A percentile compares a stretch with the other conserved stretches of the same genome.
Evolutionary conservation across 768 basidiomycete genomes (phyloP).

Genomic region (Saitozyma podzolica): DNA sequence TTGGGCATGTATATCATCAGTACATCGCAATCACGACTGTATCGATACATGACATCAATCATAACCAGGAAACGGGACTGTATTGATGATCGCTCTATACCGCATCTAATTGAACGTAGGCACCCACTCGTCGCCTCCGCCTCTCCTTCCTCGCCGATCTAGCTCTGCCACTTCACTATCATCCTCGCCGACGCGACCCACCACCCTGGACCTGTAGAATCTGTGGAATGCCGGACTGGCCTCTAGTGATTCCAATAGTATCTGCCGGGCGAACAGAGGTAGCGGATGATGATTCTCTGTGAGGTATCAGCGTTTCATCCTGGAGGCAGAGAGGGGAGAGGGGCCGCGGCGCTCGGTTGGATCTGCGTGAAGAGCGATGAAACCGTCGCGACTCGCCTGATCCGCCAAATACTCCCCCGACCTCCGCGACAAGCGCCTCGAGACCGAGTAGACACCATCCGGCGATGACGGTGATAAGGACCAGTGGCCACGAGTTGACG

Average conservation of each 20-base stretch:
- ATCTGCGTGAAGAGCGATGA: background rate
- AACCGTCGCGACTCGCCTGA: conserved; percentile 24
- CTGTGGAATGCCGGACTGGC: conserved; percentile 32
- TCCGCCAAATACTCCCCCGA: conserved; percentile 48
- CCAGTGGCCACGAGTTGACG: conserved; percentile 29
- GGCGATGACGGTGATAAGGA: conserved; percentile 42
- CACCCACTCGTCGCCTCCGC: conserved; percentile 33
- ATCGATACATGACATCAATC: too few relatives aligned
- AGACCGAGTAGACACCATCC: conserved; percentile 50
- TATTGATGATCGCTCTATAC: too few relatives aligned
- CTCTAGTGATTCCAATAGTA: conserved; percentile 31
- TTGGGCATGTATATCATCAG: too few relatives aligned
- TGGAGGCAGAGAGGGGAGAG: background rate
- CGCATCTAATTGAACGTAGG: conserved; percentile 20
- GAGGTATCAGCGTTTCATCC: background rate
- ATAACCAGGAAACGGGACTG: too few relatives aligned
- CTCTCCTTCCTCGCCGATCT: conserved; percentile 25
- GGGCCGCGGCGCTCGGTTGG: too few relatives aligned
- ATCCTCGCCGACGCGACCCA: conserved; percentile 23
- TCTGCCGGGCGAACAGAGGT: conserved; percentile 37
- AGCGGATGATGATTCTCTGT: conserved; percentile 49
- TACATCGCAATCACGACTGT: too few relatives aligned
- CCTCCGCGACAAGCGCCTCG: conserved; percentile 49
- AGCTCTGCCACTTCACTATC: conserved; percentile 28
- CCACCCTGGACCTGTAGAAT: conserved; percentile 30